Base-by-base conservation (phyloP, 495 filamentous ascomycete species). In the Neurospora sublineolata region DNA sequence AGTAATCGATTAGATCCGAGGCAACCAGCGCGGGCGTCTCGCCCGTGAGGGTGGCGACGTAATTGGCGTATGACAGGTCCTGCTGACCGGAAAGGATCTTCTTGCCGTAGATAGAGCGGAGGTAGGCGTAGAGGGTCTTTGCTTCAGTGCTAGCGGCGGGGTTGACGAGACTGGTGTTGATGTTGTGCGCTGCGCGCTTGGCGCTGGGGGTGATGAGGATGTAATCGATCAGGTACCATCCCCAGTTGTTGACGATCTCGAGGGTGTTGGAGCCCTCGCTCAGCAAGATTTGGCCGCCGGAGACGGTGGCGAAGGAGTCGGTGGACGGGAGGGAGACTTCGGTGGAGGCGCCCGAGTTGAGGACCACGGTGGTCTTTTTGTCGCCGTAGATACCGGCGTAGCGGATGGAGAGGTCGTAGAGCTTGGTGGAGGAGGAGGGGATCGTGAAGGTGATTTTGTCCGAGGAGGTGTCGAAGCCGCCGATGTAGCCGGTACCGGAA, bases 11-110 rank as follows among this genome's bases (percentile, higher is more conserved):
- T 7, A 86, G 68, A 60, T 86, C 84, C 27, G 84, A 71, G 0
- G 81, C 74, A 16, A 83, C 74, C 9, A 86, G 76, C 0, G 83
- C 83, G 3, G 83, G 84, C 0, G 83, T 84, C 76, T 84, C 84
- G 67, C 84, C 83, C 1, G 82, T 78, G 38, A 83, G 81, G 20
- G 75, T 37, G 9, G 75, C 74, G 39, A 86, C 74, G 79, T 80
- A 85, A 30, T 79, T 70, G 7, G 80, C 73, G 46, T 70, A 79
- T 5, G 73, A 72, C 12, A 79, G 73, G 23, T 85, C 84, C 69
- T 84, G 82, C 71, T 86, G 84, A 18, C 84, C 84, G 0, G 84
- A 84, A n/a, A 85, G 78, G 38, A 82, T 83, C 27, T 83, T 77
- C 42, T 79, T 81, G 23, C 83, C 83, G 70, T 85, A 85, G 71